phyloP scores from a whole-genome alignment of 371 early-diverging fungal genomes.

The Batkoa obscura region DNA sequence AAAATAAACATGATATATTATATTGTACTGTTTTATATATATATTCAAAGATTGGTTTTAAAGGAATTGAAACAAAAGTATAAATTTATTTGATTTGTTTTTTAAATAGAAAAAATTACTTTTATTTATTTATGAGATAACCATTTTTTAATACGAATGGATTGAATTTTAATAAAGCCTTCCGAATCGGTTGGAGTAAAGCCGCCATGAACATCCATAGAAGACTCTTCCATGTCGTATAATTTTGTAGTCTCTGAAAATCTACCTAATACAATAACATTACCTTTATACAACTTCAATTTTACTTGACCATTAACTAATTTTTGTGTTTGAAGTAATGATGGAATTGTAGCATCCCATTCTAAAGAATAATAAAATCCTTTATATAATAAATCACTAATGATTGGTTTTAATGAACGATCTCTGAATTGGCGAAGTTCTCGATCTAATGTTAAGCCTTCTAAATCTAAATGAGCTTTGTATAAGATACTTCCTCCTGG shows the following conservation, averaged over 20 bases:
- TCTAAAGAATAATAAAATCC: conserved; percentile 93
- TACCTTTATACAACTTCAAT: conserved; percentile 92
- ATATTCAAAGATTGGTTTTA: too few relatives aligned
- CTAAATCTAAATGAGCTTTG: conserved; percentile 85
- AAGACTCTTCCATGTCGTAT: conserved; percentile 83
- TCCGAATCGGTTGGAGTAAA: conserved; percentile 82
- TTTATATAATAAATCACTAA: conserved; percentile 67
- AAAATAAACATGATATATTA: too few relatives aligned
- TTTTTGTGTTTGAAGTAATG: conserved; percentile 62
- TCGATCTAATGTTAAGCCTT: conserved; percentile 86
- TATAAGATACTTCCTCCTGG: conserved; percentile 92
- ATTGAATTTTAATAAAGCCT: conserved; percentile 92
- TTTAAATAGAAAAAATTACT: too few relatives aligned
- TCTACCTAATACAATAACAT: conserved; percentile 73
- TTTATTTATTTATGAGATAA: too few relatives aligned
- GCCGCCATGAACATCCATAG: conserved; percentile 91
- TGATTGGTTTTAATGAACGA: conserved; percentile 58
- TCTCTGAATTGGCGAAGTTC: conserved; percentile 84
- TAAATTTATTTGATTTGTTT: too few relatives aligned
- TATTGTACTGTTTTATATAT: too few relatives aligned
- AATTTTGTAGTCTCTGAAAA: conserved; percentile 59
- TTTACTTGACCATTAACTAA: conserved; percentile 78
- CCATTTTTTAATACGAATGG: conserved; percentile 90
- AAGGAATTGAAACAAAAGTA: too few relatives aligned
- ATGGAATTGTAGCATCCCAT: conserved; percentile 65